phyloP scores from a whole-genome alignment of 2,329 filamentous ascomycete species.

The Cladorrhinum sp. region DNA sequence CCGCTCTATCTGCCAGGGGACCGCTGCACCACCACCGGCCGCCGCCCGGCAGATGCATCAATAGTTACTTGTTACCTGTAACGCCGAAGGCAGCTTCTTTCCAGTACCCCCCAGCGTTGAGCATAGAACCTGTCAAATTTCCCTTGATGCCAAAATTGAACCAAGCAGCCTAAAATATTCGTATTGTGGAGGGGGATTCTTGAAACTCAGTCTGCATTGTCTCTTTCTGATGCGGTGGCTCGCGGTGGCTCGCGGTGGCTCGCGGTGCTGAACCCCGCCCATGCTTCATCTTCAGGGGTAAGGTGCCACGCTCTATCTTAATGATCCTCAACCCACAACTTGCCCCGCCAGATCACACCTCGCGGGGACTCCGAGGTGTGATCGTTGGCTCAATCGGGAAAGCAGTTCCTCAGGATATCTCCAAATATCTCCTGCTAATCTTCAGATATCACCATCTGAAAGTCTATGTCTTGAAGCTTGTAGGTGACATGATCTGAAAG shows the following conservation, averaged over 20 bases:
- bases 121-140: neutral
- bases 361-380: no score
- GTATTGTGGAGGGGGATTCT: no score
- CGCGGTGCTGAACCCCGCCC: no score
- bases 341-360: neutral
- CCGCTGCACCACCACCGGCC: neutral
- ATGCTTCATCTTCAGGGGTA: neutral
- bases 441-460: neutral
- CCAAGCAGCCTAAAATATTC: neutral
- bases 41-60: neutral
- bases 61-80: neutral
- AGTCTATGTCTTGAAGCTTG: neutral
- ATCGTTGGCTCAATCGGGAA: neutral
- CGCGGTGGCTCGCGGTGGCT: no score
- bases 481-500: no score
- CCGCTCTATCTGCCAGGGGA: neutral
- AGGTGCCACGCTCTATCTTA: neutral
- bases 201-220: no score
- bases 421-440: no score
- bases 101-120: neutral
- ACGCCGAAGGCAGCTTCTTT: neutral
- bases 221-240: no score
- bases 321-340: neutral
- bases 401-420: neutral
- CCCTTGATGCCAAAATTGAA: neutral